These are phyloP conservation scores for Saccharomyces pastorianus DNA, from an alignment of 1,139 yeast genomes.

Conservation along the genomic window DNA sequence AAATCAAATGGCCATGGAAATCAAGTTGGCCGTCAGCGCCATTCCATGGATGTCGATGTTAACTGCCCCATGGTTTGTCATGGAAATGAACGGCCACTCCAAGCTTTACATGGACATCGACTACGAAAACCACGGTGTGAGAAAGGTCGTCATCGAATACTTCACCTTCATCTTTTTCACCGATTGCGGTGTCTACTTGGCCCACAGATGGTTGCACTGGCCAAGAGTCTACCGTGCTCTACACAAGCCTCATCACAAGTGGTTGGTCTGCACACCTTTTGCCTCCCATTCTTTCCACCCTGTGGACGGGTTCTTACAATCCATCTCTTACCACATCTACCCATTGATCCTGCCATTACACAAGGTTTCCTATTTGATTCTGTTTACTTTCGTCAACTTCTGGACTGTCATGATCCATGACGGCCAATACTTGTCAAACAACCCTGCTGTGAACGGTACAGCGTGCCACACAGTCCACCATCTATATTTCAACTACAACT, in stretches of 20 bases:
- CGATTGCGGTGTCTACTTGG: slow-evolving; percentile 82
- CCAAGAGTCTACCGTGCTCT: slow-evolving; percentile 74
- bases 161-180: slow-evolving; percentile 83
- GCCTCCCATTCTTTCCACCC: slow-evolving; percentile 99
- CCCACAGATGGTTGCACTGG: slow-evolving; percentile 90
- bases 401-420: slow-evolving; percentile 99
- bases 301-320: slow-evolving; percentile 88
- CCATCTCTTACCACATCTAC: slow-evolving; percentile 84
- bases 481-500: slow-evolving; percentile 90
- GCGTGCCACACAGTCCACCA: slow-evolving; percentile 98
- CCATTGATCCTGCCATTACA: slow-evolving; percentile 90
- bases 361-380: slow-evolving; percentile 67
- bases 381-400: slow-evolving; percentile 86
- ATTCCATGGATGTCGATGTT: slow-evolving; percentile 83
- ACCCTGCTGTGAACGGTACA: slow-evolving; percentile 91
- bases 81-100: slow-evolving; percentile 79
- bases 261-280: slow-evolving; percentile 97
- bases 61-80: slow-evolving; percentile 82
- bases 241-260: slow-evolving; percentile 98
- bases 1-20: slow-evolving; percentile 81
- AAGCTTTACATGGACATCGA: slow-evolving; percentile 59
- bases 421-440: slow-evolving; percentile 89
- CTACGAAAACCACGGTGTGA: slow-evolving; percentile 63
- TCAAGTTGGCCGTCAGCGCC: slow-evolving; percentile 65
- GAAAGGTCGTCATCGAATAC: slow-evolving; percentile 54